A percentile compares a stretch with the other conserved stretches of the same genome.
These are phyloP conservation scores for Centella asiatica DNA, from an alignment of 129 eudicot species.

Conservation along the genomic window DNA sequence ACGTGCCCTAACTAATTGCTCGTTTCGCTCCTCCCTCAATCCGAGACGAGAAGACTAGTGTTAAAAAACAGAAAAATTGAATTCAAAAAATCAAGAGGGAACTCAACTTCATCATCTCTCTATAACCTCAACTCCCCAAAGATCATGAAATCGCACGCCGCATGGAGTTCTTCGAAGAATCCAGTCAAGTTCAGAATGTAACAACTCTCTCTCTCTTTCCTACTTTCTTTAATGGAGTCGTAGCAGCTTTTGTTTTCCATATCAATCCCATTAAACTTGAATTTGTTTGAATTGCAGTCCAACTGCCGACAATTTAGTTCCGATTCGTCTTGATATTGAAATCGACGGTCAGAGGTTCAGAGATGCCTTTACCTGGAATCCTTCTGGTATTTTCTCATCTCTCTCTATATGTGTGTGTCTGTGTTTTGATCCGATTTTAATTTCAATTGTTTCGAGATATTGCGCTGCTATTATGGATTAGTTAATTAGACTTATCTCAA, in stretches of 20 bases:
- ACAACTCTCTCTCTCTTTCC: not conserved
- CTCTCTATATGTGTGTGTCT: not conserved
- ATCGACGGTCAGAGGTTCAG: slow-evolving; percentile 72
- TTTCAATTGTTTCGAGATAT: too few relatives aligned
- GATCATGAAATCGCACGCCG: slow-evolving; percentile 51
- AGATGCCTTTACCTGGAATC: slow-evolving; percentile 92
- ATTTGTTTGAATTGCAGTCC: slow-evolving; percentile 48
- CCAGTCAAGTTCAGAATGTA: slow-evolving; percentile 93
- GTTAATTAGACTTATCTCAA: too few relatives aligned
- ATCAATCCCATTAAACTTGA: not conserved
- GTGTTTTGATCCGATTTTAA: too few relatives aligned
- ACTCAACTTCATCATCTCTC: not conserved
- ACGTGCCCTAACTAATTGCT: too few relatives aligned
- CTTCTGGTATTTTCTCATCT: slow-evolving; percentile 42
- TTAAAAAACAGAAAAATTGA: not conserved
- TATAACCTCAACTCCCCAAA: too few relatives aligned
- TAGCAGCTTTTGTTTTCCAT: not conserved
- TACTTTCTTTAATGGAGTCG: not conserved
- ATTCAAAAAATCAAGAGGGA: not conserved
- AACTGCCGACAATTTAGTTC: slow-evolving; percentile 78
- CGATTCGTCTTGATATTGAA: slow-evolving; percentile 83
- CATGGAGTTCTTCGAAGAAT: slow-evolving; percentile 45
- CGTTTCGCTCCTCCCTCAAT: too few relatives aligned
- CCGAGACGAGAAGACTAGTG: too few relatives aligned
- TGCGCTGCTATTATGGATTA: too few relatives aligned